These are phyloP conservation scores for Anisodus tanguticus DNA, from an alignment of 257 asterid species.

Conservation along the genomic window DNA sequence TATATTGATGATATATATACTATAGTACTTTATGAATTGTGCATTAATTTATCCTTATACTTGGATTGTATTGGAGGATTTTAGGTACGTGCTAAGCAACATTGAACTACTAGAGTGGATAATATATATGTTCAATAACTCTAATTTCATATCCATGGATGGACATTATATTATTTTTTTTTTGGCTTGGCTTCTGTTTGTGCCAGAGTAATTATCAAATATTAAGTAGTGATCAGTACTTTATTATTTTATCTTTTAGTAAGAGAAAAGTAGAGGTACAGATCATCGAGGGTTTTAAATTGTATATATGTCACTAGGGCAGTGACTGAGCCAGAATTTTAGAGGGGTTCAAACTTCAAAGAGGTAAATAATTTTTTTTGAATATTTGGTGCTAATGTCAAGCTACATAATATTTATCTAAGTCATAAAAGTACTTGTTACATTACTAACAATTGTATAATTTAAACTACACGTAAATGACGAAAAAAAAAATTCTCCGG, in stretches of 20 bases:
- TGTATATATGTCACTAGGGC: background rate
- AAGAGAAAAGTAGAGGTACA: background rate
- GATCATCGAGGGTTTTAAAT: background rate
- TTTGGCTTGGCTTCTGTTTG: too few relatives aligned
- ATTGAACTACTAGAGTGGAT: background rate
- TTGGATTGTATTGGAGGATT: background rate
- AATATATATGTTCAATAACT: too few relatives aligned
- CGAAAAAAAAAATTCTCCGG: background rate
- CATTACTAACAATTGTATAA: background rate
- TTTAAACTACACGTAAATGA: background rate
- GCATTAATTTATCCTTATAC: background rate
- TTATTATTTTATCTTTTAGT: background rate
- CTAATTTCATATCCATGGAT: too few relatives aligned
- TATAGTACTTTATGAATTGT: too few relatives aligned
- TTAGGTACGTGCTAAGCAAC: background rate
- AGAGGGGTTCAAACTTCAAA: background rate
- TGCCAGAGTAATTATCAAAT: background rate
- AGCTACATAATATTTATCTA: background rate
- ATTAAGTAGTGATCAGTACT: background rate
- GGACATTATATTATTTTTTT: too few relatives aligned
- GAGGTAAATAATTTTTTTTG: background rate
- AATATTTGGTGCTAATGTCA: background rate
- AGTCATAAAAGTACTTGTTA: background rate
- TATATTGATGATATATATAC: background rate
- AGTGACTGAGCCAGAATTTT: background rate